phyloP scores from a whole-genome alignment of 2,329 filamentous ascomycete genomes.

The Penicillium sp. region DNA sequence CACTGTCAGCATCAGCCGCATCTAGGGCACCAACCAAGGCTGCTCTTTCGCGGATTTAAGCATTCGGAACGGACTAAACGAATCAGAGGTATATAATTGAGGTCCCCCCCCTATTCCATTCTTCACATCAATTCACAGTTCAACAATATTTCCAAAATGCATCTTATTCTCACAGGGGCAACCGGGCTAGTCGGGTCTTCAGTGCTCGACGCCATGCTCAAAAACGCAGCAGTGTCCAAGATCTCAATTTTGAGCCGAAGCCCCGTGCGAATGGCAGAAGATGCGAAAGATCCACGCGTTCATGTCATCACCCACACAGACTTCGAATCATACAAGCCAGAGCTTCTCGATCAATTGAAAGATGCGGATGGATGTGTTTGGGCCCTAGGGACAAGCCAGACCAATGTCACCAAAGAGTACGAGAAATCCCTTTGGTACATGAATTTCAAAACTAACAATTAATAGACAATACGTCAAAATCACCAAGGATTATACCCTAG shows the following conservation, averaged over 20 bases:
- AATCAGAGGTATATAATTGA: not conserved
- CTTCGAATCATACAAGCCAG: constrained; percentile 60
- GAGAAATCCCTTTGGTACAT: constrained; percentile 14
- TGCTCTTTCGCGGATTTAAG: not conserved
- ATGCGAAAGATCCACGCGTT: constrained; percentile 46
- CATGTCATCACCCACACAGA: constrained; percentile 68
- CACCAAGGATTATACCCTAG: constrained; percentile 65
- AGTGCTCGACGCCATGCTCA: constrained; percentile 62
- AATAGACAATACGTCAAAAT: constrained; percentile 64
- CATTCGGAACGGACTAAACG: not conserved
- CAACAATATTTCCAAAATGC: constrained; percentile 18
- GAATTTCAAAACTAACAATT: constrained; percentile 8
- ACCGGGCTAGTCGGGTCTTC: constrained; percentile 65
- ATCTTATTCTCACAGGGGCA: constrained; percentile 65
- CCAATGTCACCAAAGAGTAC: constrained; percentile 59
- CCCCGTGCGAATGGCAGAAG: constrained; percentile 63
- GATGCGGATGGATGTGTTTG: constrained; percentile 70
- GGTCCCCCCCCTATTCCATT: rapidly evolving
- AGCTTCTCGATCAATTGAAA: constrained; percentile 59
- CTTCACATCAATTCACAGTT: not conserved
- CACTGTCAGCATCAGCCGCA: not conserved
- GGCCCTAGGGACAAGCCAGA: constrained; percentile 68
- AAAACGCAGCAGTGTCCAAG: constrained; percentile 15
- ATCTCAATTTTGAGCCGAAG: constrained; percentile 67
- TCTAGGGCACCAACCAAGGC: not conserved